Evolutionary conservation across 2,329 filamentous ascomycete species (phyloP), one percentile per base, ranked within the genome.

Genomic region (Calonectria pseudoreteaudii): DNA sequence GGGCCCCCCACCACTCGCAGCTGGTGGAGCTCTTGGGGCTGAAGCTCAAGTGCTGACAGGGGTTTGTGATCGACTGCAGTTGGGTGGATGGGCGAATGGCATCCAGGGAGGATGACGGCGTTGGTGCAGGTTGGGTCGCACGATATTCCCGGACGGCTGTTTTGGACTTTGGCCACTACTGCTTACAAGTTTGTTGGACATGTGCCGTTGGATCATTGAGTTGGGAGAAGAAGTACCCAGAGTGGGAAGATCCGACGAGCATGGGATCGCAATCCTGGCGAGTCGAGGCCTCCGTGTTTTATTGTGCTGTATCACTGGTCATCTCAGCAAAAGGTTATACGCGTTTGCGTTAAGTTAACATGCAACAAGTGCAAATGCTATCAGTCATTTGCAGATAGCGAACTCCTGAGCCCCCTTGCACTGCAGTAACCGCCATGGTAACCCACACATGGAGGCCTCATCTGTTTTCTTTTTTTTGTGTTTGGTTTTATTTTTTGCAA

Each of bases 41-140:
- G 49, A 53, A 23, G 28, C 30, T 38, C 30, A 41, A 62, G 53
- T 52, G 53, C 38, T 62, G 36, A 53, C 50, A 67, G 64, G 69
- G 69, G 69, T 58, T 28, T 41, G 41, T 36, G 56, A 62, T 41
- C 8, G 31, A 18, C 44, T 26, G 50, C 53, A 30, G 53, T 34
- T 28, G 34, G 20, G 30, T 20, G 56, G 30, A 4, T 30, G 26
- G 56, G 56, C 70, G 56, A 72, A 72, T 72, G 34, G 56, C 14
- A 58, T 20, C 16, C n/a, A 7, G 49, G 47, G 70, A 49, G 47
- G 31, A 68, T 62, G 64, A 72, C 30, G 70, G 30, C 20, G 23
- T 14, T 49, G 60, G 38, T 38, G 56, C 56, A 28, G 3, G 34
- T 26, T 23, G 23, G 56, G 34, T 2, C 56, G 34, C 56, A 62